phyloP scores from a whole-genome alignment of 2,329 filamentous ascomycete species.

The Colletotrichum eremochloae region DNA sequence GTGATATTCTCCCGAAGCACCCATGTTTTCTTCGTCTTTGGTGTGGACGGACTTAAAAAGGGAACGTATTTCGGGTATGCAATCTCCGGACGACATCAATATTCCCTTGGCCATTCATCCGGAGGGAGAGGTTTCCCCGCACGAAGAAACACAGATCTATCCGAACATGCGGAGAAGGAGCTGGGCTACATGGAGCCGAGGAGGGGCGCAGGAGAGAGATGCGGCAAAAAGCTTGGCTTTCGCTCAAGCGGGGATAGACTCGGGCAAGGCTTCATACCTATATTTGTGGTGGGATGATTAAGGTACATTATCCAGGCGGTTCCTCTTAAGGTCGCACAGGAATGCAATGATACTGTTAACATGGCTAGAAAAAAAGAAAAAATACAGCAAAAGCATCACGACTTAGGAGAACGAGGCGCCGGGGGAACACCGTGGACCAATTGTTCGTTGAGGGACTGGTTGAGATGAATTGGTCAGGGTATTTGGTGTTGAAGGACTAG shows the following conservation, averaged over 20 bases:
- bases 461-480: slow-evolving; percentile 7
- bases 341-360: no score
- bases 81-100: slow-evolving; percentile 25
- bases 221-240: slow-evolving; percentile 22
- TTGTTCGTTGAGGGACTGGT: not conserved
- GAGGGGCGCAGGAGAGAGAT: slow-evolving; percentile 2
- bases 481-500: slow-evolving; percentile 24
- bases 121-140: slow-evolving; percentile 11
- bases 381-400: no score
- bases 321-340: no score
- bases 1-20: not conserved
- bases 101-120: slow-evolving; percentile 11
- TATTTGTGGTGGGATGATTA: not conserved
- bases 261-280: not conserved
- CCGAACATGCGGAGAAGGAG: slow-evolving; percentile 7
- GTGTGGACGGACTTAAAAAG: not conserved
- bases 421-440: slow-evolving; percentile 18
- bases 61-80: slow-evolving; percentile 19
- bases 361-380: no score
- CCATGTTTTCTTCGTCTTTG: not conserved
- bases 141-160: slow-evolving; percentile 1
- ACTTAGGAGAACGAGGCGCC: slow-evolving; percentile 26
- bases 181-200: not conserved
- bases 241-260: slow-evolving; percentile 2
- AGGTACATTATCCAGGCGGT: no score